phyloP scores from a whole-genome alignment of 2,329 filamentous ascomycete species.

The Amylocarpus encephaloides region DNA sequence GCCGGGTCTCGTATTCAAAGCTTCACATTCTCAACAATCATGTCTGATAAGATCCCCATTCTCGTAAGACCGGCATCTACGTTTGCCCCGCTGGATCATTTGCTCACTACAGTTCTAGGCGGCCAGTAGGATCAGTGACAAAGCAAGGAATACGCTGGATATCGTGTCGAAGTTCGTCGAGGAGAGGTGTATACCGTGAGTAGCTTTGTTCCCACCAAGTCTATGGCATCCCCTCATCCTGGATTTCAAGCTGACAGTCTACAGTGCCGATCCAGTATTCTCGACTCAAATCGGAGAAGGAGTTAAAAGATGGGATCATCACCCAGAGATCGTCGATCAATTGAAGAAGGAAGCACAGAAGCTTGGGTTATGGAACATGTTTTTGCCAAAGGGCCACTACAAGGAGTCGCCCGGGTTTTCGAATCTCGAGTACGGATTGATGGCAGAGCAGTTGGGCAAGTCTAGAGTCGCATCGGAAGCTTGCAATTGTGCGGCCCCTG shows the following conservation, averaged over 20 bases:
- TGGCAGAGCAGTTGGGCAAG: conserved; percentile 93
- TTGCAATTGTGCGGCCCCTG: conserved; percentile 83
- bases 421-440: conserved; percentile 94
- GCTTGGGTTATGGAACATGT: conserved; percentile 96
- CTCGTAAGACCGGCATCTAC: conserved; percentile 34
- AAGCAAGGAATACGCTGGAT: conserved; percentile 78
- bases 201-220: conserved; percentile 9
- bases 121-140: conserved; percentile 62
- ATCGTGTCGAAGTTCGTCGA: conserved; percentile 93
- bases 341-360: conserved; percentile 78
- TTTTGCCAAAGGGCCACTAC: conserved; percentile 91
- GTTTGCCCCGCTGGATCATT: conserved; percentile 4
- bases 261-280: conserved; percentile 70
- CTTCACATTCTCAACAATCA: conserved; percentile 20
- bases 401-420: conserved; percentile 89
- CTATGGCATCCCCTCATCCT: not conserved
- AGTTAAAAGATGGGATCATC: conserved; percentile 68
- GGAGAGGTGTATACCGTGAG: conserved; percentile 81
- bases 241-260: conserved; percentile 15
- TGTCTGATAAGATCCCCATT: conserved; percentile 42
- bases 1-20: not conserved
- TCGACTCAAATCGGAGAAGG: conserved; percentile 71
- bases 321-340: conserved; percentile 79
- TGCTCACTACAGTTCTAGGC: conserved; percentile 24
- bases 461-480: conserved; percentile 78